Conservation (phyloP, 1,139 yeast genomes). For the Geotrichum restrictum region DNA sequence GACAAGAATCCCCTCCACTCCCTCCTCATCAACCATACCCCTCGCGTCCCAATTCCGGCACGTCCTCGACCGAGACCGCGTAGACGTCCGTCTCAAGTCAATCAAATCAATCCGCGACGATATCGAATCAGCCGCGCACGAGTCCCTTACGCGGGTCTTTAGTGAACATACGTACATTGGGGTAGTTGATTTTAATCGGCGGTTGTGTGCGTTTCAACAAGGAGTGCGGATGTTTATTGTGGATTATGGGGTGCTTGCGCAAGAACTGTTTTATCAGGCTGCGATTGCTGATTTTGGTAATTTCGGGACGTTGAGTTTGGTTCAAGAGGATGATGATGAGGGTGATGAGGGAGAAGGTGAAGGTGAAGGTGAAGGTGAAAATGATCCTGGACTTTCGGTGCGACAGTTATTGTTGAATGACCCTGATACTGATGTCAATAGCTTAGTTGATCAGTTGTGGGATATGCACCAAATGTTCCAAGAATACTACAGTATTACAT, state of each 20-base stretch:
- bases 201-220: constrained; percentile 78
- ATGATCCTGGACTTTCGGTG: constrained; percentile 20
- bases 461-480: constrained; percentile 58
- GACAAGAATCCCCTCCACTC: not conserved
- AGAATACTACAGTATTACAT: constrained; percentile 66
- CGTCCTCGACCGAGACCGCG: constrained; percentile 18
- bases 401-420: constrained; percentile 21
- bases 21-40: not conserved
- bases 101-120: constrained; percentile 52
- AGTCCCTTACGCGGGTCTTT: constrained; percentile 61
- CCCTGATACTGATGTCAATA: constrained; percentile 11
- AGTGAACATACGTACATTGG: constrained; percentile 76
- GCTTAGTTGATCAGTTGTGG: constrained; percentile 22
- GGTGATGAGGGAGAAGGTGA: constrained; percentile 11
- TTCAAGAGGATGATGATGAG: constrained; percentile 31
- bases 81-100: constrained; percentile 29
- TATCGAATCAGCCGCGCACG: constrained; percentile 48
- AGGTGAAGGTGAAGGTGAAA: constrained; percentile 12
- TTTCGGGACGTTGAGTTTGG: constrained; percentile 59
- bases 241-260: constrained; percentile 66
- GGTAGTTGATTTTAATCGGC: constrained; percentile 62
- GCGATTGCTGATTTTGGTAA: constrained; percentile 76
- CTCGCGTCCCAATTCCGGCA: constrained; percentile 10
- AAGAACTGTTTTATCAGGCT: constrained; percentile 75
- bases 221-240: constrained; percentile 73